A percentile compares a stretch with the other conserved stretches of the same genome.
Conservation (phyloP, 768 basidiomycete species). For the Paxillus involutus region DNA sequence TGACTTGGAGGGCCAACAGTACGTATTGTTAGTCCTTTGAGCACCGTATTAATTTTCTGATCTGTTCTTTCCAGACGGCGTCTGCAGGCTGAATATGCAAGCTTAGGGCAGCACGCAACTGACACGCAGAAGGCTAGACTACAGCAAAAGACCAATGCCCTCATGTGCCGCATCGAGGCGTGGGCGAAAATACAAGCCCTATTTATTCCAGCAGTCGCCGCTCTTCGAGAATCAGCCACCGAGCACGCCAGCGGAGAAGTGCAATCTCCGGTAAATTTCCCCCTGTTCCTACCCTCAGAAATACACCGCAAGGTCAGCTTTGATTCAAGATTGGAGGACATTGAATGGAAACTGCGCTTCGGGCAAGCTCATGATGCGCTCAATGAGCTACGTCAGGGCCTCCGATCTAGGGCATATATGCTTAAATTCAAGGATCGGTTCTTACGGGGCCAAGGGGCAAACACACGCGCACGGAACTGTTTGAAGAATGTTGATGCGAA, state of each 20-base stretch:
- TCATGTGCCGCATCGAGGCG: too few species aligned
- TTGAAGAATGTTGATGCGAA: background rate
- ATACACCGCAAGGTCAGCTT: background rate
- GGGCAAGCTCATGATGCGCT: background rate
- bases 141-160: too few species aligned
- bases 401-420: background rate
- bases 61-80: background rate
- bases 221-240: too few species aligned
- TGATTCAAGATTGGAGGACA: background rate
- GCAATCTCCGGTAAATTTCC: background rate
- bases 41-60: too few species aligned
- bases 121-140: too few species aligned
- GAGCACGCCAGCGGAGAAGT: background rate
- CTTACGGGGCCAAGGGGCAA: background rate
- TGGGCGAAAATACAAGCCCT: too few species aligned
- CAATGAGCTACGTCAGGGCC: background rate
- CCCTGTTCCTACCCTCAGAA: background rate
- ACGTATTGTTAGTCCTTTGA: background rate
- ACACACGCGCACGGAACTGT: background rate
- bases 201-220: too few species aligned
- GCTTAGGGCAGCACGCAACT: constrained; percentile 19
- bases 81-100: background rate
- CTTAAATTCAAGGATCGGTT: background rate
- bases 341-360: background rate
- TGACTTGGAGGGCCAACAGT: constrained; percentile 25